Evolutionary conservation across 2,329 filamentous ascomycete genomes (phyloP), one percentile per base, ranked within the genome.

Genomic region (Moelleriella libera): DNA sequence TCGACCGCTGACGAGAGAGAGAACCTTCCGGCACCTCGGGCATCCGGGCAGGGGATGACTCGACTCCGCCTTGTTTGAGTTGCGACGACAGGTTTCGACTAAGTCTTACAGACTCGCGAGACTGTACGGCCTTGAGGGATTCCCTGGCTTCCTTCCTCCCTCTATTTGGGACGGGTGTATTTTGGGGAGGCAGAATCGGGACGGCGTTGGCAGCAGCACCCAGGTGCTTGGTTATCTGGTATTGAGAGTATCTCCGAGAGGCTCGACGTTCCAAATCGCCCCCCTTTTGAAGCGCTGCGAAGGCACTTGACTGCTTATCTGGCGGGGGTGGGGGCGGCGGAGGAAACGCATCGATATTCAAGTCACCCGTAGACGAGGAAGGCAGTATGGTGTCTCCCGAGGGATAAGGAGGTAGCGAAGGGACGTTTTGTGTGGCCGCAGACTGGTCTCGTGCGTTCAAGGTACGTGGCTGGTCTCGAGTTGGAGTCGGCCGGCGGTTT

Each of bases 181-280:
- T 88, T 60, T 94, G 88, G 30, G 85, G 73, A 30, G 90, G 88
- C 21, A 97, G 77, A 59, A 94, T 85, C 6, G 89, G 88, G 12
- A 97, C 83, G 21, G 86, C 88, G 63, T 82, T 88, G 12, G 85
- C 76, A 40, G 83, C 82, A 12, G 81, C 77, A 9, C 90, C 90
- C 2, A 97, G 71, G 57, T 95, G 88, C 60, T 96, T 97, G 43
- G 88, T 87, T 55, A 98, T 94, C 60, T 98, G 92, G 61, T 97
- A 98, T 47, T 88, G 85, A 2, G 92, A 97, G 61, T 97, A 98
- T 58, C 92, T 76, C 55, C 90, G 77, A 11, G 92, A 98, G 1
- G 92, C 92, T 60, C 92, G 78, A 60, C 92, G 79, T 66, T 98
- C 92, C 45, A 98, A 69, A 54, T 96, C 89, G 21, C 90, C 90